These are phyloP conservation scores for Yamadazyma taylorii DNA, from an alignment of 1,139 yeast genomes.

Conservation along the genomic window DNA sequence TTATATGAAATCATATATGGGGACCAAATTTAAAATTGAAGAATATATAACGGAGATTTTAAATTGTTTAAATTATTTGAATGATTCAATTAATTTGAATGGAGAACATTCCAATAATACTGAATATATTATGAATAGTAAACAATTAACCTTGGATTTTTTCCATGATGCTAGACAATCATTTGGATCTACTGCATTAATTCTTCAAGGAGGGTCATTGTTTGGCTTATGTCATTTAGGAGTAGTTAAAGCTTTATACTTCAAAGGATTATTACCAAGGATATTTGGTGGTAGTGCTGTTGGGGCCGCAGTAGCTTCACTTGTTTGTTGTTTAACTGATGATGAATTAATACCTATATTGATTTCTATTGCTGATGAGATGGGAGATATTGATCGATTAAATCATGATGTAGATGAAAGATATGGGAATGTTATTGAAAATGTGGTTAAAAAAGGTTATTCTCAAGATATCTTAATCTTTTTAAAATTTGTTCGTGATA, in stretches of 20 bases:
- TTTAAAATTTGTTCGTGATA: constrained; percentile 71
- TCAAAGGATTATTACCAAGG: constrained; percentile 73
- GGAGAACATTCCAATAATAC: constrained; percentile 24
- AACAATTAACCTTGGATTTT: constrained; percentile 72
- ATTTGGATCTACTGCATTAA: constrained; percentile 85
- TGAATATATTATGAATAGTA: constrained; percentile 46
- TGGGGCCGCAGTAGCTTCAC: constrained; percentile 89
- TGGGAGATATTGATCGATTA: constrained; percentile 47
- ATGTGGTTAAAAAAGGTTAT: constrained; percentile 69
- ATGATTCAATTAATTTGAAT: constrained; percentile 32
- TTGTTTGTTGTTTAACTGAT: constrained; percentile 69
- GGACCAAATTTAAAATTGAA: constrained; percentile 86
- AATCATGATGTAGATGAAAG: constrained; percentile 63
- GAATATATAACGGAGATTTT: constrained; percentile 80
- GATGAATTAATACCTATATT: constrained; percentile 55
- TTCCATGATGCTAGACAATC: constrained; percentile 90
- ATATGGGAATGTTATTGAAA: constrained; percentile 65
- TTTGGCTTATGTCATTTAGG: constrained; percentile 95
- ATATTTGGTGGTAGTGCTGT: constrained; percentile 93
- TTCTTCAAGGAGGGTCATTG: constrained; percentile 90
- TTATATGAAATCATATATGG: constrained; percentile 79
- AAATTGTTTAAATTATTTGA: constrained; percentile 60
- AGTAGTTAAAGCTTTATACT: constrained; percentile 77
- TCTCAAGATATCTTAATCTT: constrained; percentile 83
- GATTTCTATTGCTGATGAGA: constrained; percentile 47